Evolutionary conservation across 805 yeast genomes (phyloP), one percentile per base, ranked within the genome.

Genomic region (Scheffersomyces lignosus): DNA sequence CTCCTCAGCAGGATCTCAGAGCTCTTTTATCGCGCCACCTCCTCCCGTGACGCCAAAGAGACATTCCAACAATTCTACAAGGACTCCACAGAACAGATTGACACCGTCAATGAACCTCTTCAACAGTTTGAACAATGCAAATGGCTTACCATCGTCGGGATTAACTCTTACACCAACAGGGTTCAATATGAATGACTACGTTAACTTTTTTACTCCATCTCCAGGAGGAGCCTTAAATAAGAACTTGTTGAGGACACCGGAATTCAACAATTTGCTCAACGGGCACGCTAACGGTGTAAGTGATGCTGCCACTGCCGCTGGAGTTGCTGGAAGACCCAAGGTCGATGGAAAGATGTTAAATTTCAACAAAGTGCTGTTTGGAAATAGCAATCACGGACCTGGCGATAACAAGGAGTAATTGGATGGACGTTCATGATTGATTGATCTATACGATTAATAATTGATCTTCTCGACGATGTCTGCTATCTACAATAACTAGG

Each of bases 121-220:
- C 48, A 57, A 48, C 37, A 48, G 47, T 29, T 31, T 48, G n/a
- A 49, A 49, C 23, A 44, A 46, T 26, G 47, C 39, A 15, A 45
- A 49, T 6, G 70, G 66, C 6, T 52, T 67, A 25, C 75, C 73
- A 3, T 66, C 73, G 2, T 62, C 65, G 2, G 73, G 73, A 0
- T 49, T 69, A 28, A 69, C 72, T 10, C 68, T 71, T 22, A 59
- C 74, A 6, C 83, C 86, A 0, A 83, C 83, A 1, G 84, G 83
- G 2, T 86, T 87, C 64, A 86, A 87, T 58, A 78, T 87, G 81
- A 81, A 79, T 54, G 96, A 87, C 55, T 87, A 85, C 56, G 83
- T 87, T 26, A 83, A 87, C 54, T 72, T 84, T 44, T 81, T 82
- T 54, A 80, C 90, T 1, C 93, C 93, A 3, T 79, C 86, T 7